These are phyloP conservation scores for Silene noctiflora DNA, from an alignment of 179 eudicot species.

Conservation along the genomic window DNA sequence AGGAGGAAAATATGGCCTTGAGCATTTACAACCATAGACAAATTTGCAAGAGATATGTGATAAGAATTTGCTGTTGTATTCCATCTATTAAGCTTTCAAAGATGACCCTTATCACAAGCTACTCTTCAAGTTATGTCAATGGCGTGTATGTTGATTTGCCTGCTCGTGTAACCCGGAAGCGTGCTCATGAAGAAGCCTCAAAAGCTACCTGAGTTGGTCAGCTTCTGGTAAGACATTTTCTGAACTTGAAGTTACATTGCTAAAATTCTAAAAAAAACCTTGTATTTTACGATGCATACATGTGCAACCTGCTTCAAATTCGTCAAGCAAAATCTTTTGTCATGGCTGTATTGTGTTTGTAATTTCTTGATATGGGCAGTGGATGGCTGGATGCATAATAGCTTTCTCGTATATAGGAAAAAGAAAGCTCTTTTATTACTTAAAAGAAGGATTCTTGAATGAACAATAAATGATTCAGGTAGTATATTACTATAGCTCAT, in stretches of 20 bases:
- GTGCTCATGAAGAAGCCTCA: not conserved
- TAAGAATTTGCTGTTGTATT: not conserved
- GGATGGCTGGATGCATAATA: not conserved
- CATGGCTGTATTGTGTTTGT: not conserved
- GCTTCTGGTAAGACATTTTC: not conserved
- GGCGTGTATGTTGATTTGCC: not conserved
- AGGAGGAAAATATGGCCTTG: too few relatives aligned
- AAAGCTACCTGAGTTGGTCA: not conserved
- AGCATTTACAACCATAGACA: not conserved
- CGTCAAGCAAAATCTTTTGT: not conserved
- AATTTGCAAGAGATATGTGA: not conserved
- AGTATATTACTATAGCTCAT: constrained; percentile 4
- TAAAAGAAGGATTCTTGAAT: constrained; percentile 6
- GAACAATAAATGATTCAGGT: not conserved
- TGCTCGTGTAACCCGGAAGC: not conserved
- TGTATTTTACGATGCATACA: not conserved
- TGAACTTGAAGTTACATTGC: not conserved
- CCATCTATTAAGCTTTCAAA: not conserved
- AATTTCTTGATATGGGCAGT: not conserved
- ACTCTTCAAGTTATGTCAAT: not conserved
- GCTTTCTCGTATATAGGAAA: not conserved
- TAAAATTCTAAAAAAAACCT: not conserved
- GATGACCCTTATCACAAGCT: not conserved
- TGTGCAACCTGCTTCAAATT: not conserved
- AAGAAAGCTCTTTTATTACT: constrained; percentile 11